Evolutionary conservation across 192 early-diverging fungal genomes (phyloP).

Genomic region (Irineochytrium annulatum): DNA sequence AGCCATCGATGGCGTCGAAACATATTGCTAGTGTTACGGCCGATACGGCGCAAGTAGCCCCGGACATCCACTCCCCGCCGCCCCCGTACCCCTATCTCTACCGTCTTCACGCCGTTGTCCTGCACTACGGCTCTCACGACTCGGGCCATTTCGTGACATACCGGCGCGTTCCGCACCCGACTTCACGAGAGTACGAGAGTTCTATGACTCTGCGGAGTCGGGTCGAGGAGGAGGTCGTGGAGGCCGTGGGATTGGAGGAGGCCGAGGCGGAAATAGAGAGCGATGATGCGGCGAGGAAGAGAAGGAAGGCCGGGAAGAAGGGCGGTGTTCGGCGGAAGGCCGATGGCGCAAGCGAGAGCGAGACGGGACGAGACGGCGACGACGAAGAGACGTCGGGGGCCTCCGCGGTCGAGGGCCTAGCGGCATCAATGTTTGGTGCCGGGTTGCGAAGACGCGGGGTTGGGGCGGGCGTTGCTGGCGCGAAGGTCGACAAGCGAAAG

Average conservation of each 20-base stretch:
- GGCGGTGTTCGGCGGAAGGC: background rate
- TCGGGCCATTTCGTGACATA: conserved; percentile 90
- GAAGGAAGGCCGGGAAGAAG: conserved; percentile 2
- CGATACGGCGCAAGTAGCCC: too few relatives aligned
- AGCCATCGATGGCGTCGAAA: too few relatives aligned
- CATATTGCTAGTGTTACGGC: too few relatives aligned
- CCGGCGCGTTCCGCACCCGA: conserved; percentile 43
- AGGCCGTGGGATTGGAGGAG: background rate
- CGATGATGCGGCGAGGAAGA: background rate
- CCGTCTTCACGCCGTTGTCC: conserved; percentile 70
- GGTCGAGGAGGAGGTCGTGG: background rate
- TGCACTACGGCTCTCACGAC: conserved; percentile 82
- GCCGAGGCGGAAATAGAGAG: background rate
- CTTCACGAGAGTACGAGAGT: conserved; percentile 5
- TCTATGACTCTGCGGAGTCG: background rate
- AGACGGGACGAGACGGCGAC: background rate
- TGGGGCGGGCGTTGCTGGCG: too few relatives aligned
- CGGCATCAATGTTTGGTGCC: too few relatives aligned
- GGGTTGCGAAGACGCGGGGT: too few relatives aligned
- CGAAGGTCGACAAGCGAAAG: background rate
- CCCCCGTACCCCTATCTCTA: conserved; percentile 55
- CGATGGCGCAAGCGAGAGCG: background rate
- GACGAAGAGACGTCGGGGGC: background rate
- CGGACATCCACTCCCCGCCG: too few relatives aligned
- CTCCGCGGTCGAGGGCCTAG: too few relatives aligned